phyloP scores from a whole-genome alignment of 1,284 basidiomycete genomes.

The Trametes polyzona region DNA sequence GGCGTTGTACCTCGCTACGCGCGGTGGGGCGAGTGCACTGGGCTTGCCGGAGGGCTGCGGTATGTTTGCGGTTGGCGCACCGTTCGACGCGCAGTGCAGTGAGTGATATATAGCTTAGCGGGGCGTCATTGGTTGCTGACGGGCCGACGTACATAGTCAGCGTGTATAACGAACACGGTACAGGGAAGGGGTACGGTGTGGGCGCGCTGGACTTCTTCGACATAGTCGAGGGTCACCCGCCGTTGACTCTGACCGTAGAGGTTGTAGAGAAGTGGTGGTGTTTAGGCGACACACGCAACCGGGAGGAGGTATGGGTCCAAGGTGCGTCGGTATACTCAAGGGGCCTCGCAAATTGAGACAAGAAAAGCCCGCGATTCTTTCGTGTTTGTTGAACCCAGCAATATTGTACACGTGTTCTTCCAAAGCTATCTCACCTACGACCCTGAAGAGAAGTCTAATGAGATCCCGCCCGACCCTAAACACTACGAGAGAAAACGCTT shows the following conservation, averaged over 20 bases:
- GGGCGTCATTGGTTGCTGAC: neutral
- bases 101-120: conserved; percentile 40
- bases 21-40: conserved; percentile 73
- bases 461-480: neutral
- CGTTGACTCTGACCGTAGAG: conserved; percentile 47
- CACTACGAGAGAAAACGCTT: neutral
- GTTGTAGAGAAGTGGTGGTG: conserved; percentile 90
- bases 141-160: conserved; percentile 44
- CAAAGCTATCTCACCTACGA: neutral
- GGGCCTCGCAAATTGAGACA: neutral
- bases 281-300: conserved; percentile 70
- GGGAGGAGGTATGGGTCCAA: conserved; percentile 74
- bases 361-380: neutral
- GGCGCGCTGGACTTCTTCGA: conserved; percentile 74
- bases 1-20: conserved; percentile 76
- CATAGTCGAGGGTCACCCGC: conserved; percentile 33
- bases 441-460: neutral
- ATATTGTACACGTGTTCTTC: neutral
- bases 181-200: conserved; percentile 48
- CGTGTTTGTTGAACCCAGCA: neutral
- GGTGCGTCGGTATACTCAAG: conserved; percentile 41
- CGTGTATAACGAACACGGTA: conserved; percentile 47
- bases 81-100: conserved; percentile 85
- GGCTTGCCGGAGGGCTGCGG: conserved; percentile 55
- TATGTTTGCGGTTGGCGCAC: conserved; percentile 64